phyloP scores from a whole-genome alignment of 495 filamentous ascomycete genomes.

The Penicillium herquei region DNA sequence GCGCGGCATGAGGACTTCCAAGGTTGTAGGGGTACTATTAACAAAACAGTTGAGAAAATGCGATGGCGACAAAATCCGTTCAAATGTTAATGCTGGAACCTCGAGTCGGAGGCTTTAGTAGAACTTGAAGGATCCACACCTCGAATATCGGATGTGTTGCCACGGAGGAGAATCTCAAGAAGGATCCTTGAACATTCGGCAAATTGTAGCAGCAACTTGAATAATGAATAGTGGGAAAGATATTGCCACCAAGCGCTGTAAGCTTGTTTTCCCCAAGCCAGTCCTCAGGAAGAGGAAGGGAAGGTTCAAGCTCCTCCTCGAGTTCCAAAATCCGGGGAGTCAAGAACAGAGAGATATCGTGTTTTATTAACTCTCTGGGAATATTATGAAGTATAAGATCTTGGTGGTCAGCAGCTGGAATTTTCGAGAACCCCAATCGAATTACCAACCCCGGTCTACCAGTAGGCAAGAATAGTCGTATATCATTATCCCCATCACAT shows the following conservation, averaged over 20 bases:
- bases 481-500: slow-evolving; percentile 43
- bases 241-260: slow-evolving; percentile 16
- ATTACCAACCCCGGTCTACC: slow-evolving; percentile 48
- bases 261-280: slow-evolving; percentile 40
- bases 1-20: too few species aligned
- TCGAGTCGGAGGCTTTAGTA: too few species aligned
- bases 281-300: slow-evolving; percentile 6
- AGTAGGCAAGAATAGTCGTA: slow-evolving; percentile 40
- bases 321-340: slow-evolving; percentile 23
- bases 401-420: slow-evolving; percentile 15
- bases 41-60: too few species aligned
- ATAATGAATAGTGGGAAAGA: slow-evolving; percentile 33
- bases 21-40: too few species aligned
- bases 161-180: slow-evolving; percentile 16
- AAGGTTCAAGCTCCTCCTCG: neutral
- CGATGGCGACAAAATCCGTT: too few species aligned
- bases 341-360: slow-evolving; percentile 31
- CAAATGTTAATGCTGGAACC: too few species aligned
- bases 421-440: slow-evolving; percentile 26
- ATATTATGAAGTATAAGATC: slow-evolving; percentile 28
- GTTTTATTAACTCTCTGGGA: slow-evolving; percentile 17
- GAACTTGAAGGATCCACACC: too few species aligned
- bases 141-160: slow-evolving; percentile 7
- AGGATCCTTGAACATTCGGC: slow-evolving; percentile 22
- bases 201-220: slow-evolving; percentile 29